Conservation (phyloP, 2,329 filamentous ascomycete species). For the Eurotiales sp. region DNA sequence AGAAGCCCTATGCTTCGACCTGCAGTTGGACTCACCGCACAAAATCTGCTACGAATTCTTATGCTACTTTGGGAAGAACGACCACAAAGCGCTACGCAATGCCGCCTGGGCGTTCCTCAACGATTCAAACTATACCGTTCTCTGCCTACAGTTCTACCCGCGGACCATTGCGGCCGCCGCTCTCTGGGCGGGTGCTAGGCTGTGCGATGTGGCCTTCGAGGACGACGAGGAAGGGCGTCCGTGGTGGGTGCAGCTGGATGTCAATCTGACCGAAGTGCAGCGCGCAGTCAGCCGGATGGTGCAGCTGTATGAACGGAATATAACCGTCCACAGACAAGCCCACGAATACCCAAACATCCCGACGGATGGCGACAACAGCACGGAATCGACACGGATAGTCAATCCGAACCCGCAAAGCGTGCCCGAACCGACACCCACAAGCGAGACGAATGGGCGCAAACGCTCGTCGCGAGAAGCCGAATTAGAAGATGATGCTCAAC, state of each 20-base stretch:
- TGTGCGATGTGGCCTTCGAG: constrained; percentile 66
- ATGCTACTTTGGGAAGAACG: constrained; percentile 66
- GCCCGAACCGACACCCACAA: constrained; percentile 15
- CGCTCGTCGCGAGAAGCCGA: constrained; percentile 39
- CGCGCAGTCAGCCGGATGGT: constrained; percentile 74
- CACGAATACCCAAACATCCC: constrained; percentile 41
- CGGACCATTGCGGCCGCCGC: constrained; percentile 79
- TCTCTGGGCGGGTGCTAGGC: constrained; percentile 79
- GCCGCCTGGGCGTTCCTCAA: constrained; percentile 92
- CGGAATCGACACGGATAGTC: constrained; percentile 36
- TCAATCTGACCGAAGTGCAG: constrained; percentile 65
- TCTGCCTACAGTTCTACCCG: constrained; percentile 77
- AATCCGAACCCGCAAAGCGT: constrained; percentile 29
- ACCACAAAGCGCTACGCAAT: constrained; percentile 79
- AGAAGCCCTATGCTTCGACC: constrained; percentile 87
- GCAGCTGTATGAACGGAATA: constrained; percentile 46
- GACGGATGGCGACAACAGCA: constrained; percentile 28
- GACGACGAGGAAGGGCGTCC: constrained; percentile 70
- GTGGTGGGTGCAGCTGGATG: constrained; percentile 82
- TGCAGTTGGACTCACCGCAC: constrained; percentile 87
- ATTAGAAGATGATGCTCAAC: constrained; percentile 3
- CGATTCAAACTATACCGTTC: constrained; percentile 77
- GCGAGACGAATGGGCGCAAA: constrained; percentile 31
- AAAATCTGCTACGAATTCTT: constrained; percentile 78
- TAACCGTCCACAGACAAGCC: constrained; percentile 38